These are phyloP conservation scores for Harringtonia aguacate DNA, from an alignment of 2,329 filamentous ascomycete species.

Conservation along the genomic window DNA sequence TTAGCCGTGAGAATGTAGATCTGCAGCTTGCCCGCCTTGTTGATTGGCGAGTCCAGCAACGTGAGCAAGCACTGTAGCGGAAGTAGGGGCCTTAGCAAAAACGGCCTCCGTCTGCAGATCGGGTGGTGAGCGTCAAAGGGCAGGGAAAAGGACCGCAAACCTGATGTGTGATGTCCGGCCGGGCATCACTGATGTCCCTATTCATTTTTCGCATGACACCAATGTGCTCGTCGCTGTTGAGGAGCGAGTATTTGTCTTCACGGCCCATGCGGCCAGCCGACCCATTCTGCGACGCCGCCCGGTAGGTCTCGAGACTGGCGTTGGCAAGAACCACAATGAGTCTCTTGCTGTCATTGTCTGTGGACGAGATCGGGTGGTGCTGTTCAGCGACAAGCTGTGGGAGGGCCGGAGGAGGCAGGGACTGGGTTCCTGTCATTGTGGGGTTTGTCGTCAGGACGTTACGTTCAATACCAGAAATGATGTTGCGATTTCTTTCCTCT, in stretches of 20 bases:
- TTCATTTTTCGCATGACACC: constrained; percentile 99
- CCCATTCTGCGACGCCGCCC: constrained; percentile 63
- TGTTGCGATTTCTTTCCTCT: no score
- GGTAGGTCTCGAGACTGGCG: constrained; percentile 96
- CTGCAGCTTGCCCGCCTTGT: constrained; percentile 94
- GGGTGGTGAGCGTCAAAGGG: constrained; percentile 1
- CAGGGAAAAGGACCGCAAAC: constrained; percentile 32
- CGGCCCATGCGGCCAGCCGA: constrained; percentile 54
- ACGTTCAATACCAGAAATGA: not conserved
- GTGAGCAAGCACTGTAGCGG: constrained; percentile 80
- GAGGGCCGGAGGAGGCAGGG: constrained; percentile 80
- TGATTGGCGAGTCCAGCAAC: constrained; percentile 93
- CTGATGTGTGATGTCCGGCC: constrained; percentile 98
- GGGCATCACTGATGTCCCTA: constrained; percentile 92
- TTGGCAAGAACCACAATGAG: constrained; percentile 95
- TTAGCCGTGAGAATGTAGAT: constrained; percentile 98
- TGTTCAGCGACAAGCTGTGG: constrained; percentile 92
- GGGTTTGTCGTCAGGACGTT: not conserved
- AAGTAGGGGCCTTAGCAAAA: not conserved
- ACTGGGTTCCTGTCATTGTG: constrained; percentile 67
- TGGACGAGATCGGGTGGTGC: constrained; percentile 68
- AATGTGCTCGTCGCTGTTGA: constrained; percentile 99
- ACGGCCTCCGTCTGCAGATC: constrained; percentile 13
- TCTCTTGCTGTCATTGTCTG: constrained; percentile 82
- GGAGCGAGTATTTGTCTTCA: constrained; percentile 92